Conservation (phyloP, 2,329 filamentous ascomycete genomes). For the Phyllosticta citrichinensis region DNA sequence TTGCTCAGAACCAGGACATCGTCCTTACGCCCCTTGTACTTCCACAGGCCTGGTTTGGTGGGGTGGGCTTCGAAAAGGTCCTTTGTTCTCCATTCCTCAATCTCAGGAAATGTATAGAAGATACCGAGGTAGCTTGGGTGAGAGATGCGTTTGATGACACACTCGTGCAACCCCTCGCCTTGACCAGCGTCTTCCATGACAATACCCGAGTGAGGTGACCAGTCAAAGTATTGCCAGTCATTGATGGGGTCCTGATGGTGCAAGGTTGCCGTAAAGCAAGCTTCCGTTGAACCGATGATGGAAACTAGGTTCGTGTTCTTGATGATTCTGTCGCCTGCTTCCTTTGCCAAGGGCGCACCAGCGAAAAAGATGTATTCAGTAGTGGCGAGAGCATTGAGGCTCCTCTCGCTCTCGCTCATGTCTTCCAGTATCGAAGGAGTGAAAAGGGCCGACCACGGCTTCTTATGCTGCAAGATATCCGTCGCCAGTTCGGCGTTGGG, state of each 20-base stretch:
- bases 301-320: constrained; percentile 15
- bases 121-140: constrained; percentile 5
- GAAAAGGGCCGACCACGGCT: constrained; percentile 14
- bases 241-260: constrained; percentile 12
- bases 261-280: constrained; percentile 15
- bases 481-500: constrained; percentile 11
- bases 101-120: constrained; percentile 14
- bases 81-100: constrained; percentile 12
- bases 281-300: constrained; percentile 18
- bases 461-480: constrained; percentile 12
- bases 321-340: constrained; percentile 14
- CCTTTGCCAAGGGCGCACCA: constrained; percentile 13
- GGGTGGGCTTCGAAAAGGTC: constrained; percentile 15
- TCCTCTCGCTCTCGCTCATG: constrained; percentile 17
- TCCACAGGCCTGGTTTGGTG: constrained; percentile 11
- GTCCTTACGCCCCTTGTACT: constrained; percentile 15
- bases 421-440: constrained; percentile 19
- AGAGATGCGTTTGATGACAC: constrained; percentile 11
- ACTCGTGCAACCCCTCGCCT: constrained; percentile 13
- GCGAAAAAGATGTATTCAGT: constrained; percentile 15
- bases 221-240: constrained; percentile 19
- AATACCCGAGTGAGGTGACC: constrained; percentile 16
- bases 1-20: constrained; percentile 16
- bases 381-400: constrained; percentile 14
- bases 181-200: constrained; percentile 17